Evolutionary conservation across 352 stramenopile species (phyloP), one percentile per base, ranked within the genome.

Genomic region (Halophytophthora polymorphica): DNA sequence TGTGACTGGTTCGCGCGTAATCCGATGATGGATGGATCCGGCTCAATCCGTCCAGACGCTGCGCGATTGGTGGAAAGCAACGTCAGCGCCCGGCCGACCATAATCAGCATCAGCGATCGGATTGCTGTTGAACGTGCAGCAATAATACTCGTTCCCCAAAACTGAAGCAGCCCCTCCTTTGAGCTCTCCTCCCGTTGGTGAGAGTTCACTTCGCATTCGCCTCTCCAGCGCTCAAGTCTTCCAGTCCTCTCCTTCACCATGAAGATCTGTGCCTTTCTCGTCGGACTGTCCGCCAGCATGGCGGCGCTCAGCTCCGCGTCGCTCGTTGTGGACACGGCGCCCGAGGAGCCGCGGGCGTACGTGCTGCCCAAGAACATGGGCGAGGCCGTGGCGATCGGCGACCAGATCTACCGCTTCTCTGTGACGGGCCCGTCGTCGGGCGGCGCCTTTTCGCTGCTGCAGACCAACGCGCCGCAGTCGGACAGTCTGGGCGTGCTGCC

Each of bases 361-460:
- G 69, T 82, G 28, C 52, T 82, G 49, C 71, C 68, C 42, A 82
- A 82, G 55, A 71, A 73, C 40, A 31, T 60, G 17, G 70, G 66
- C 2, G 56, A 64, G 35, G 66, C 53, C 6, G 70, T 77, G 13
- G 44, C 50, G 25, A 58, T 80, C 6, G 70, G 70, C 22, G 56
- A 72, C 49, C 67, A 81, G 48, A 46, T 83, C 29, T 80, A 73
- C 38, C 64, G 72, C 21, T 78, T 79, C 63, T 79, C 69, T 13
- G 72, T 83, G 23, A 83, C 72, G 17, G 63, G 72, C 8, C 71
- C 72, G 39, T 72, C 71, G 2, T 82, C 71, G 15, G 68, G 58
- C 10, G 41, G 42, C 13, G 68, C 68, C 1, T 78, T 78, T 61
- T 61, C 61, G 39, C 42, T 78, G 35, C 34, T 78, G 54, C 68